These are phyloP conservation scores for Aspergillus brunneoviolaceus DNA, from an alignment of 2,329 filamentous ascomycete species.

Conservation along the genomic window DNA sequence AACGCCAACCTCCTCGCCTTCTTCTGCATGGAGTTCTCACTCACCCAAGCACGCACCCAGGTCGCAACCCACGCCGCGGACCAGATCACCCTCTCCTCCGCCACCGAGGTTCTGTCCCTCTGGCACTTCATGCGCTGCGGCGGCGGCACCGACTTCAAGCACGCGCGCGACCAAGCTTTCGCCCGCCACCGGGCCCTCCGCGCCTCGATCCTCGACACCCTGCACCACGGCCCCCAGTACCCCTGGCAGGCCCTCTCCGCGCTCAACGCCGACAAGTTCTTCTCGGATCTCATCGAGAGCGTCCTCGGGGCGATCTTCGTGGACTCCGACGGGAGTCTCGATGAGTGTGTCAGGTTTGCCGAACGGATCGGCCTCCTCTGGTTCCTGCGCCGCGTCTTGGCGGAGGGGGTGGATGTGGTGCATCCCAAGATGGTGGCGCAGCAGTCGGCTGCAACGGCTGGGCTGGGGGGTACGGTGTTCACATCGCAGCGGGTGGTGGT, in stretches of 20 bases:
- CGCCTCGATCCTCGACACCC: constrained; percentile 48
- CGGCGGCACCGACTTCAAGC: constrained; percentile 15
- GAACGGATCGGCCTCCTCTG: constrained; percentile 64
- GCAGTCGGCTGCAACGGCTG: constrained; percentile 45
- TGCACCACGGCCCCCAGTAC: constrained; percentile 57
- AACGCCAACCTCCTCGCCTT: constrained; percentile 81
- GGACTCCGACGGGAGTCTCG: constrained; percentile 65
- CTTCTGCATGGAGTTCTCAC: constrained; percentile 59
- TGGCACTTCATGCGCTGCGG: constrained; percentile 66
- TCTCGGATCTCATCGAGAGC: constrained; percentile 80
- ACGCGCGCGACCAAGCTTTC: constrained; percentile 19
- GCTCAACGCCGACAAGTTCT: constrained; percentile 70
- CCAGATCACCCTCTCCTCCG: constrained; percentile 27
- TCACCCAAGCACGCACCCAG: constrained; percentile 12
- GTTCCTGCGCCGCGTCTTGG: constrained; percentile 62
- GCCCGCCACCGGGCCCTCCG: constrained; percentile 52
- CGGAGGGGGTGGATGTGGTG: constrained; percentile 54
- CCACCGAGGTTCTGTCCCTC: constrained; percentile 48
- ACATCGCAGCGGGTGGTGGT: constrained; percentile 13
- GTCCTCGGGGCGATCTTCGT: constrained; percentile 80
- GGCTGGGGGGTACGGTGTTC: not conserved
- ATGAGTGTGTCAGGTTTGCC: constrained; percentile 60
- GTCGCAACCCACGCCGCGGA: constrained; percentile 2
- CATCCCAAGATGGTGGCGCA: constrained; percentile 70
- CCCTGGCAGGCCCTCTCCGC: constrained; percentile 74